A percentile compares a stretch with the other conserved stretches of the same genome.
Evolutionary conservation across 176 grass and related monocot genomes (phyloP).

Genomic region (Carex littledalei): DNA sequence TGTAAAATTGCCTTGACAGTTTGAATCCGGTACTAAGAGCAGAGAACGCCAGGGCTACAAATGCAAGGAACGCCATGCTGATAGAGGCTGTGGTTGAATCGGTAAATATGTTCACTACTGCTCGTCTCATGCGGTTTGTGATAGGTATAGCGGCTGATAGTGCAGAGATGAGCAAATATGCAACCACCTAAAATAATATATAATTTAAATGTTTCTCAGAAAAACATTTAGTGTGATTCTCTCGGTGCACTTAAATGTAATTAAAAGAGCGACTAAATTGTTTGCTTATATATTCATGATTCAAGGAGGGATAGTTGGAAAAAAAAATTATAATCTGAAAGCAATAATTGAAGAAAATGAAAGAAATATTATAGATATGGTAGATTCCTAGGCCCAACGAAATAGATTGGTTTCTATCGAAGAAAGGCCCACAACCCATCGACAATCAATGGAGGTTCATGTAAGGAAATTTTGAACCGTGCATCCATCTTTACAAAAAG

Average conservation of each 20-base stretch:
- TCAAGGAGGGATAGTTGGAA: background rate
- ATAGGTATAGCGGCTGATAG: conserved; percentile 72
- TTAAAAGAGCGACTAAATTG: background rate
- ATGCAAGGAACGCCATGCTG: conserved; percentile 87
- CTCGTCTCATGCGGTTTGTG: conserved; percentile 77
- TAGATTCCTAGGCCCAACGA: background rate
- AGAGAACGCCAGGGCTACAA: conserved; percentile 55
- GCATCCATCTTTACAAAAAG: background rate
- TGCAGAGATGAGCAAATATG: conserved; percentile 82
- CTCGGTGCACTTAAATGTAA: background rate
- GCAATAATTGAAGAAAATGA: background rate
- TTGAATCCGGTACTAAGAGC: conserved; percentile 69
- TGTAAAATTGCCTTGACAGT: conserved; percentile 64
- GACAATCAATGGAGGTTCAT: background rate
- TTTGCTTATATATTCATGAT: background rate
- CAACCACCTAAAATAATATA: conserved; percentile 36
- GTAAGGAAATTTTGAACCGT: background rate
- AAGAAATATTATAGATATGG: background rate
- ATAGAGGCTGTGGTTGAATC: conserved; percentile 58
- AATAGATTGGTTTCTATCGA: background rate
- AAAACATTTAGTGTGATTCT: background rate
- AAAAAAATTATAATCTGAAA: background rate
- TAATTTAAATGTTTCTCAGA: background rate
- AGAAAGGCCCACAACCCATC: background rate
- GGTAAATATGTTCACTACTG: conserved; percentile 63